Base-by-base conservation (phyloP, 2,329 filamentous ascomycete genomes). In the Dactylellina leptospora region DNA sequence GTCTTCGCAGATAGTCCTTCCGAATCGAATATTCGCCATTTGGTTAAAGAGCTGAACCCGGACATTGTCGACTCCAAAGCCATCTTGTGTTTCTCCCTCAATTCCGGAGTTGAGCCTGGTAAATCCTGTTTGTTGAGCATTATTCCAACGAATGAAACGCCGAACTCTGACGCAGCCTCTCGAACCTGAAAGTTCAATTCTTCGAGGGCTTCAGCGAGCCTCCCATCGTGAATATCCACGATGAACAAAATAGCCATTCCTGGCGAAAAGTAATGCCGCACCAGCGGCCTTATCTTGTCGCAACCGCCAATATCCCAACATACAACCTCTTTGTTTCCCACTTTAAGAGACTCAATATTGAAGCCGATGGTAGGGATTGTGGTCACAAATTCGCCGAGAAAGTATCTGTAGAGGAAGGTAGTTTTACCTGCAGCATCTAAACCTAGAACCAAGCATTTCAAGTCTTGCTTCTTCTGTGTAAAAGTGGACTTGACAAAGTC, bases 91-190 rank as follows among this genome's bases (percentile, higher is more conserved):
- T 53, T 64, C 30, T 58, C 28, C 10, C 36, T 38, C 5, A 59
- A 45, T 27, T 72, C 68, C 1, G 58, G 68, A 23, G 58, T 72
- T 6, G 53, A 20, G 6, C 27, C 38, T 6, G 68, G 75, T 4
- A 75, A 61, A 42, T 80, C 79, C 22, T 80, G 79, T 13, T 79
- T 79, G 70, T 76, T 79, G 44, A 80, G 74, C 1, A 80, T 8
- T 11, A 80, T 74, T 42, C 78, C 79, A 53, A 79, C 73, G 53
- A 78, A 66, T 3, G 59, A 70, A 4, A 75, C 61, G 4, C 74
- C 76, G 1, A 47, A 54, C 6, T 70, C 38, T 1, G 76, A 71
- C 5, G 47, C 1, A 51, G 78, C 76, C 64, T 70, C 74, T 4
- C 36, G 22, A 13, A 77, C n/a, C 0, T 66, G 74, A 27, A 56